Evolutionary conservation across 495 filamentous ascomycete genomes (phyloP).

Genomic region (Aspergillus sclerotiicarbonarius): DNA sequence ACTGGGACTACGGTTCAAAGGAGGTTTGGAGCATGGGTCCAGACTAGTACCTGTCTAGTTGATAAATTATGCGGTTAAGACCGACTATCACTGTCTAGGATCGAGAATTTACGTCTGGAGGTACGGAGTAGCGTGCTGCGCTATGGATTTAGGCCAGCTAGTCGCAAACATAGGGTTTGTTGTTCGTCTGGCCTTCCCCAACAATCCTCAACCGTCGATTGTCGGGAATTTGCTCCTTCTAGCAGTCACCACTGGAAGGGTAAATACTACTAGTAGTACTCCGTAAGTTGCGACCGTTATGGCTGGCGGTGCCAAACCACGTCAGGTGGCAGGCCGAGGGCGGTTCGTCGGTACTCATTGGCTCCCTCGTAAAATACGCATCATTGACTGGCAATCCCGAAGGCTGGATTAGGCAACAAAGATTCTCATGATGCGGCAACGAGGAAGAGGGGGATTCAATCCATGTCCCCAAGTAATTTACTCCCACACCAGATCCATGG

Average conservation of each 20-base stretch:
- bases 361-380: not conserved
- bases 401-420: not conserved
- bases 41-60: not conserved
- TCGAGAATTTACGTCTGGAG: not conserved
- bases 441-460: not conserved
- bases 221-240: not conserved
- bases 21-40: not conserved
- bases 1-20: not conserved
- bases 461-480: not conserved
- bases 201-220: not conserved
- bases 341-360: not conserved
- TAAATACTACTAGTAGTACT: no score
- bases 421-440: not conserved
- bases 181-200: not conserved
- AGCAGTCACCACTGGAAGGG: not conserved
- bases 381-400: not conserved
- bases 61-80: not conserved
- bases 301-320: not conserved
- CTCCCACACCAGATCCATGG: not conserved
- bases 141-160: not conserved
- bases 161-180: not conserved
- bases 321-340: not conserved
- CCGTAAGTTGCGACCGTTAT: not conserved
- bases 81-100: not conserved
- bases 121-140: not conserved